phyloP scores from a whole-genome alignment of 345 rosid genomes.

The Salix koriyanagi region DNA sequence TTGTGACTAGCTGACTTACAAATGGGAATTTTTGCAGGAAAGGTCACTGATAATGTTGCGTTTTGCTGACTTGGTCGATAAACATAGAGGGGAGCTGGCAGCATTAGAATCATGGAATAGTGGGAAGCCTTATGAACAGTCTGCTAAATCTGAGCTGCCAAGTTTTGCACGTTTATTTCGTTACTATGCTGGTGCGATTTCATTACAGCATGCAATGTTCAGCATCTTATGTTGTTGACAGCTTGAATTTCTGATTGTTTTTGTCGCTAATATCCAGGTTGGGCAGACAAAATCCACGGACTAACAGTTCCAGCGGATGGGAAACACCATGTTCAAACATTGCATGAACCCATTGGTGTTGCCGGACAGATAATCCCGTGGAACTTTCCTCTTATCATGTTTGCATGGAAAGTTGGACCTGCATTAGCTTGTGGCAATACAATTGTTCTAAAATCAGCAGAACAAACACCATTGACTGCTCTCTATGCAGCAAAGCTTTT shows the following conservation, averaged over 20 bases:
- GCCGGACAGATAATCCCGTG: slow-evolving; percentile 35
- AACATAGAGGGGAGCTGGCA: slow-evolving; percentile 77
- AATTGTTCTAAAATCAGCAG: slow-evolving; percentile 27
- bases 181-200: slow-evolving; percentile 66
- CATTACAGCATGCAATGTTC: neutral
- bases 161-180: slow-evolving; percentile 55
- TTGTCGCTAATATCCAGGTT: slow-evolving; percentile 39
- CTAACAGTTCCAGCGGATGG: slow-evolving; percentile 21
- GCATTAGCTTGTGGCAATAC: slow-evolving; percentile 30
- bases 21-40: slow-evolving; percentile 43
- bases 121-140: slow-evolving; percentile 79
- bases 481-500: slow-evolving; percentile 22
- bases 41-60: slow-evolving; percentile 58
- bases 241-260: neutral
- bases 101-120: slow-evolving; percentile 85
- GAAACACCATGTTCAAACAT: slow-evolving; percentile 16
- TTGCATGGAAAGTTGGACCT: slow-evolving; percentile 31
- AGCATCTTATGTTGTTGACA: neutral
- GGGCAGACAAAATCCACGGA: slow-evolving; percentile 42
- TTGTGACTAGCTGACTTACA: neutral
- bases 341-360: slow-evolving; percentile 30
- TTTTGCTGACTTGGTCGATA: slow-evolving; percentile 78
- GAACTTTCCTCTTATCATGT: slow-evolving; percentile 30
- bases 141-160: slow-evolving; percentile 67
- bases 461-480: slow-evolving; percentile 32